Evolutionary conservation across 106 monocot genomes (phyloP), one percentile per base, ranked within the genome.

Genomic region (Dendrobium catenatum): DNA sequence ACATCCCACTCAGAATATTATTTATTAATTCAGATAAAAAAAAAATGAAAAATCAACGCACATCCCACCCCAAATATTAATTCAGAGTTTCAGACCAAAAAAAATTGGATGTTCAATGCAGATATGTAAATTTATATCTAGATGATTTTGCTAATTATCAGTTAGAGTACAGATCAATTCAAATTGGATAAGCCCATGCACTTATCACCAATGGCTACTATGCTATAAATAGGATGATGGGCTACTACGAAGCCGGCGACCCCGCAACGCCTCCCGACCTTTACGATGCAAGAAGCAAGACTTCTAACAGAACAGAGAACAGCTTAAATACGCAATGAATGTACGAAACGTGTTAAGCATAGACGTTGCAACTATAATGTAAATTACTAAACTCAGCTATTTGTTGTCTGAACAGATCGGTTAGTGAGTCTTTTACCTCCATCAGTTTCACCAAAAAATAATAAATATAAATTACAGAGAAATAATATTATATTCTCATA

Each of bases 1-100:
- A 37, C 70, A 31, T 31, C 70, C 70, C 70, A 70, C 70, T 70
- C 37, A 27, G 33, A 70, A 70, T 70, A 61, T 61, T 61, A 61
- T 61, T 61, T 61, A 61, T 61, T 61, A 61, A 61, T n/a, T 61
- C 61, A 6, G 61, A 61, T 22, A 37, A 61, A 22, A 22, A 61
- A n/a, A 22, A 0, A 61, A 61, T 6, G 44, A 44, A 46, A 51
- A 51, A 51, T 51, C 51, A 51, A 51, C 13, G 13, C 37, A 37
- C 37, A 51, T 51, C 3, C 51, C 10, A 48, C 11, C 11, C 48
- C 11, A 9, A 48, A 48, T 48, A 1, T 48, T 9, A 9, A 8
- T 8, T 7, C 11, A 48, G 9, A 48, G 11, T 11, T 7, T 7
- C 48, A 58, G 18, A 20, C 6, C 19, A 61, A 61, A 61, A 22